Evolutionary conservation across 805 yeast species (phyloP), one percentile per base, ranked within the genome.

Genomic region (Saturnispora silvae): DNA sequence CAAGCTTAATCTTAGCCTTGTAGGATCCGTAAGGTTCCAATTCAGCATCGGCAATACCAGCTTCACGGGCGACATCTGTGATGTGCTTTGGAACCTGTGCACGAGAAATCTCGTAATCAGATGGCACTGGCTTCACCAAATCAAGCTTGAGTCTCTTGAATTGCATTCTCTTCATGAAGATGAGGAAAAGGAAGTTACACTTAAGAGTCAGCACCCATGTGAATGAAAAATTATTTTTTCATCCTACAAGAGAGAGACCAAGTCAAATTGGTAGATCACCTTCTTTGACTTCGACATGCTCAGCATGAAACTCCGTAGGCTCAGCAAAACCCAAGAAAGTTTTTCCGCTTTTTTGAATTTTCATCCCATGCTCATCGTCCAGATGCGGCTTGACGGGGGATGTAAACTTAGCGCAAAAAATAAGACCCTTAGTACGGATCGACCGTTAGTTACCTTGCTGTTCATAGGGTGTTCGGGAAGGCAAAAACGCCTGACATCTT

Each of bases 31-130:
- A 87, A 10, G 80, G 81, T 63, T 89, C 96, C 43, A 86, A 66
- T 65, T 89, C 98, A 37, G 65, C 60, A 33, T 75, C 76, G 40
- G 73, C 64, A 38, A 89, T 68, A n/a, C 95, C 95, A 36, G 83
- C 63, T 61, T 89, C 96, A 31, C 58, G 56, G 31, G 96, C 95
- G 40, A 89, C 70, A 41, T 67, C 69, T 34, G 73, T 60, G 50
- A 89, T 81, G 46, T 77, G 74, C 63, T 86, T 87, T 36, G 98
- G 97, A 40, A 68, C 70, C 62, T 89, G 97, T 28, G 76, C 72
- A 55, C 96, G 75, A 6, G 96, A 84, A 49, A 89, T 84, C 43
- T 73, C 95, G 56, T 81, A 78, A 59, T 92, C 97, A 26, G 85
- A 76, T 25, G 97, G 97, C 28, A 87, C 95, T 8, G 95, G 94